Conservation (phyloP, 2,329 filamentous ascomycete genomes). For the Chalaropsis thielavioides region DNA sequence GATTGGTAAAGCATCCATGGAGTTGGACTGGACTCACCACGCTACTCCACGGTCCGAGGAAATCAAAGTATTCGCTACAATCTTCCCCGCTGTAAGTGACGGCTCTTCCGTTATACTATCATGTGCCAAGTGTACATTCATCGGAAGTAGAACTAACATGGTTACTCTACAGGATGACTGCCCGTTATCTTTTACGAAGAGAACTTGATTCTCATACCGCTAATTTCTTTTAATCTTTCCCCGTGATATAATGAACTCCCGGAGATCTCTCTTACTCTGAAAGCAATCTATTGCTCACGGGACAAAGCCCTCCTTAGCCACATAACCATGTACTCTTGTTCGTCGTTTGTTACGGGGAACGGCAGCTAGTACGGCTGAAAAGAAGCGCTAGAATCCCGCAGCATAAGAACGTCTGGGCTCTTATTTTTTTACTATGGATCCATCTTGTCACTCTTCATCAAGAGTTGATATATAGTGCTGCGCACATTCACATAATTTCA, state of each 20-base stretch:
- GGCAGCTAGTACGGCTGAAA: background rate
- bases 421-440: no score
- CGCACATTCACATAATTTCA: background rate
- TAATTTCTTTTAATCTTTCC: background rate
- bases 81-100: conserved; percentile 76
- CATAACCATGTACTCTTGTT: no score
- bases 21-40: conserved; percentile 81
- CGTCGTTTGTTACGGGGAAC: no score
- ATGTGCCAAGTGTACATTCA: conserved; percentile 14
- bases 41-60: conserved; percentile 73
- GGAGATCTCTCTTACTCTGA: background rate
- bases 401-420: no score
- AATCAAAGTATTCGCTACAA: conserved; percentile 96
- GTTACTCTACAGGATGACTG: conserved; percentile 55
- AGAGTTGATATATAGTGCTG: background rate
- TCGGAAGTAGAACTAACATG: conserved; percentile 20
- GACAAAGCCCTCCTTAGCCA: no score
- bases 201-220: conserved; percentile 4
- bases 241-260: background rate
- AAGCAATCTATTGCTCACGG: no score
- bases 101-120: conserved; percentile 12
- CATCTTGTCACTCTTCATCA: background rate
- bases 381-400: no score
- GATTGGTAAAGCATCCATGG: conserved; percentile 77
- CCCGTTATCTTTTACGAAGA: conserved; percentile 54